phyloP scores from a whole-genome alignment of 768 basidiomycete genomes.

The Psilocybe cyanescens region DNA sequence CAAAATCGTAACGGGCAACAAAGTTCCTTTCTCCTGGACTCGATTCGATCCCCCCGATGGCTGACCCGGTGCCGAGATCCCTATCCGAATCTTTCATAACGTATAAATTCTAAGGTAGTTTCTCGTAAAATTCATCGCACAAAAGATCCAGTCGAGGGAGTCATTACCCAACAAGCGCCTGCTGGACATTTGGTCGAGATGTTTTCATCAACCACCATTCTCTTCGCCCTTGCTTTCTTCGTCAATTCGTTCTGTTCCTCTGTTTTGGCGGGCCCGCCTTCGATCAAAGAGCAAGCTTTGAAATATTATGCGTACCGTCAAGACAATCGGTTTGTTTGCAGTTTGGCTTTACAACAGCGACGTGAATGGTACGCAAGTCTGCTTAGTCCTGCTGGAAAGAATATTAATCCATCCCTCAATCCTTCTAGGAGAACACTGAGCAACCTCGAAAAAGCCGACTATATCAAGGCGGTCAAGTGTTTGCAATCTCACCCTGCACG shows the following conservation, averaged over 20 bases:
- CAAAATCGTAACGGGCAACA: not conserved
- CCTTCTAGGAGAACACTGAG: slow-evolving; percentile 31
- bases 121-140: not conserved
- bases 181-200: not conserved
- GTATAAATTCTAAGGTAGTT: not conserved
- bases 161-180: not conserved
- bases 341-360: slow-evolving; percentile 2
- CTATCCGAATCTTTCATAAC: not conserved
- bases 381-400: not conserved
- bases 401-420: too few species aligned
- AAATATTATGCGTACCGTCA: not conserved
- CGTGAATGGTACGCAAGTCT: slow-evolving; percentile 15
- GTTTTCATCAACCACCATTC: not conserved
- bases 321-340: not conserved
- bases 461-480: slow-evolving; percentile 37
- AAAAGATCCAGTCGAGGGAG: not conserved
- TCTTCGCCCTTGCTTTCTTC: not conserved
- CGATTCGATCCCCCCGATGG: not conserved
- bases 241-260: not conserved
- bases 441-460: slow-evolving; percentile 29
- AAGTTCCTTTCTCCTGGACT: not conserved
- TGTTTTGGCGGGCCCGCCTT: not conserved
- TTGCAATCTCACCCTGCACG: slow-evolving; percentile 32
- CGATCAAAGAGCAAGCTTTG: not conserved
- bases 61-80: not conserved